Evolutionary conservation across 2,329 filamentous ascomycete species (phyloP).

Genomic region (Biscogniauxia marginata): DNA sequence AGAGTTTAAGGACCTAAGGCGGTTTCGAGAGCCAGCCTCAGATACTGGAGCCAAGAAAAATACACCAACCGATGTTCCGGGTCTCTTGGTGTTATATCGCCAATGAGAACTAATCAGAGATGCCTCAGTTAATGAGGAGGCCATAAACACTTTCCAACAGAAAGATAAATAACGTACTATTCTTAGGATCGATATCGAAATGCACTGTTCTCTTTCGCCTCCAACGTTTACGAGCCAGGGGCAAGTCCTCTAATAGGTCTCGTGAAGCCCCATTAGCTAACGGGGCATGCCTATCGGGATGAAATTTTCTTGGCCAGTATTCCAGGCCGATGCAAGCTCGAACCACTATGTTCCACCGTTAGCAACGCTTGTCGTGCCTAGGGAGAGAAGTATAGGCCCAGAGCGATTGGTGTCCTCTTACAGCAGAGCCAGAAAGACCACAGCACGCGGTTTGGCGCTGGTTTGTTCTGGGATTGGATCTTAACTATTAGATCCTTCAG

Average conservation of each 20-base stretch:
- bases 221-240: neutral
- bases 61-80: neutral
- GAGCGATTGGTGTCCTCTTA: constrained; percentile 3
- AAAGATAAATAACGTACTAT: neutral
- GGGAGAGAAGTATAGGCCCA: neutral
- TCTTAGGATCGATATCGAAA: neutral
- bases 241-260: neutral
- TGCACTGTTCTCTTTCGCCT: neutral
- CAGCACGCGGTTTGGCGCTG: constrained; percentile 14
- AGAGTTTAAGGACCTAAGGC: no score
- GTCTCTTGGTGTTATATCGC: neutral
- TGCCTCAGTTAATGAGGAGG: neutral
- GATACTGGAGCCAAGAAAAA: no score
- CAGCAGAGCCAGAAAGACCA: constrained; percentile 20
- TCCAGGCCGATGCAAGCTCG: constrained; percentile 15
- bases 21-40: no score
- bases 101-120: neutral
- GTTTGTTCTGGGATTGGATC: neutral
- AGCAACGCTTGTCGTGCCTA: neutral
- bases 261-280: neutral
- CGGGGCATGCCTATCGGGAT: constrained; percentile 6
- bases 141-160: no score
- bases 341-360: constrained; percentile 9
- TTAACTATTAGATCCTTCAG: neutral
- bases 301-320: constrained; percentile 18